Base-by-base conservation (phyloP, 768 basidiomycete species). In the Psilocybe sp. region DNA sequence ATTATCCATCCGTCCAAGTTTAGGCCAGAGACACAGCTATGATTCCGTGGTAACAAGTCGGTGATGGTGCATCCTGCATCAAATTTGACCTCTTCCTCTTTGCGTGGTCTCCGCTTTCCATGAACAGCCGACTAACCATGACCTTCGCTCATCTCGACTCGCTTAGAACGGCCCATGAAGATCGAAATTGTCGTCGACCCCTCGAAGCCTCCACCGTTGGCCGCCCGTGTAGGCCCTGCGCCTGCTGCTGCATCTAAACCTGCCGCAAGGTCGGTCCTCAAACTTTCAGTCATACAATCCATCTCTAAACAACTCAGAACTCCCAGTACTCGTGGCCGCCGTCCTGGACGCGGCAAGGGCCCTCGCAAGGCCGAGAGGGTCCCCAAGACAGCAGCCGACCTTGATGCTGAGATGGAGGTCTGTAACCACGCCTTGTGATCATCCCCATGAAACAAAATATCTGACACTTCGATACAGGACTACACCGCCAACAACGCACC, bases 361-460 rank as follows among this genome's bases (percentile, higher is more conserved):
- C 60, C 71, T 36, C 74, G 79, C 59, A 81, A 79, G 60, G 64
- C 57, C 37, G 84, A 88, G 46, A 74, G 92, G 55, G 80, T 88
- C 4, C 72, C 76, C 49, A 96, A 96, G 76, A 82, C 83, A 16
- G 91, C 76, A 3, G 96, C 91, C 31, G 92, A 95, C 64, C 81
- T 98, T 38, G 96, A 98, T 65, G 93, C 95, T 7, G 96, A 98
- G 77, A 98, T 98, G 96, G 89, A 89, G 81, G 96, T 96, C 52
- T 23, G 72, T 61, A 9, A 23, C 13, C 31, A 11, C 18, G 13
- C 7, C 47, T 5, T 36, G 23, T 1, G 37, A 13, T 2, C 6
- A 5, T 10, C 9, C 23, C n/a, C 43, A n/a, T 11, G n/a, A 32
- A 19, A 19, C 46, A 15, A 19, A n/a, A 18, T 13, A 13, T 28